Conservation (phyloP, 2,329 filamentous ascomycete species). For the Annulohypoxylon truncatum region DNA sequence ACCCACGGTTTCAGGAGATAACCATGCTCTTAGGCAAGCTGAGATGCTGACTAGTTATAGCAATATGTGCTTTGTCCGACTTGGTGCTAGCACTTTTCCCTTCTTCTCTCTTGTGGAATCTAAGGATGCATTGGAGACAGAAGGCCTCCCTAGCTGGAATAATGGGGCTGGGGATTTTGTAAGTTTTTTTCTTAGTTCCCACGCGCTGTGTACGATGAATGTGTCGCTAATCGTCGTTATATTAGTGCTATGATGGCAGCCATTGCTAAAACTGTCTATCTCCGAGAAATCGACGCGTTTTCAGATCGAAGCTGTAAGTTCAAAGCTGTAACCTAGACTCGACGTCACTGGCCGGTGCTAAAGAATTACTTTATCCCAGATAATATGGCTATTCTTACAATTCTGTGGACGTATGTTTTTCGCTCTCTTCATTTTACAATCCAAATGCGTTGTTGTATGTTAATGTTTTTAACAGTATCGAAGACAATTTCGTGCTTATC, state of each 20-base stretch:
- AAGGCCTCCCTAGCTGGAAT: conserved; percentile 26
- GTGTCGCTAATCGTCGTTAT: not conserved
- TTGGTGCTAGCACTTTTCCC: conserved; percentile 36
- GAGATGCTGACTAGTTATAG: conserved; percentile 3
- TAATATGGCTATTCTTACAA: conserved; percentile 28
- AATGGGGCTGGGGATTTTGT: conserved; percentile 37
- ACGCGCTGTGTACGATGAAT: not conserved
- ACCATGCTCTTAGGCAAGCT: not conserved
- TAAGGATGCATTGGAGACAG: conserved; percentile 33
- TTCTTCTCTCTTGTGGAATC: conserved; percentile 34
- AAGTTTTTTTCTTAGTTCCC: not conserved
- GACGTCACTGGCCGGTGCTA: not conserved
- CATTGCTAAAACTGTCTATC: conserved; percentile 31
- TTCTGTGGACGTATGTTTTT: conserved; percentile 26
- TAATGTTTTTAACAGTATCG: conserved; percentile 14
- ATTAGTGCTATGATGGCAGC: conserved; percentile 34
- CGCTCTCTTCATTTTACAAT: not conserved
- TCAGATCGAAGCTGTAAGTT: conserved; percentile 10
- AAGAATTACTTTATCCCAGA: conserved; percentile 1
- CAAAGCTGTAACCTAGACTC: not conserved
- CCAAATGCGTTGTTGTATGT: not conserved
- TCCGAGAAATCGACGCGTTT: not conserved
- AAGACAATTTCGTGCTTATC: conserved; percentile 30
- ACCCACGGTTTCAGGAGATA: not conserved
- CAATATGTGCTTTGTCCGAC: conserved; percentile 33